Percentiles rank a stretch among this genome's conserved stretches.
phyloP scores from a whole-genome alignment of 345 rosid genomes.

The Salix brachista region DNA sequence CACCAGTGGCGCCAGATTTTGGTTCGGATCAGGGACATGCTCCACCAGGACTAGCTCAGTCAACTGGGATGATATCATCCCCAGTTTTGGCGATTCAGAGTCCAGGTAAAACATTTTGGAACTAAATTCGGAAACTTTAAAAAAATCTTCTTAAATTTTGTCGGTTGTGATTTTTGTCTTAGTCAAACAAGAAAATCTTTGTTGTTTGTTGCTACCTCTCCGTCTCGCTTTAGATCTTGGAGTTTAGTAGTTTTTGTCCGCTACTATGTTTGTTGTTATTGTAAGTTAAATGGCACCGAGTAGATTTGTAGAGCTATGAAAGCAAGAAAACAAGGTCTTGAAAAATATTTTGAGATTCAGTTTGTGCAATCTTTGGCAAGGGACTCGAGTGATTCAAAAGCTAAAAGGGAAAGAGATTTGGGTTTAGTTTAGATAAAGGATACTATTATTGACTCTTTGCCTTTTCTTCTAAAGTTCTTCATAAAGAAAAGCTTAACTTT shows the following conservation, averaged over 20 bases:
- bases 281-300: slow-evolving; percentile 3
- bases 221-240: slow-evolving; percentile 36
- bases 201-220: slow-evolving; percentile 17
- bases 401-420: slow-evolving; percentile 16
- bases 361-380: slow-evolving; percentile 22
- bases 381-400: slow-evolving; percentile 27
- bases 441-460: slow-evolving; percentile 25
- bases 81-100: slow-evolving; percentile 43
- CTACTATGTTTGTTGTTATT: slow-evolving; percentile 41
- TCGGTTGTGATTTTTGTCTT: slow-evolving; percentile 32
- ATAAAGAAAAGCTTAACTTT: slow-evolving; percentile 26
- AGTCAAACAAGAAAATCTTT: slow-evolving; percentile 20
- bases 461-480: slow-evolving; percentile 24
- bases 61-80: slow-evolving; percentile 37
- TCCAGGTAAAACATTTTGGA: slow-evolving; percentile 37
- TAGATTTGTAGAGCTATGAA: neutral
- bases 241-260: slow-evolving; percentile 57
- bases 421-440: slow-evolving; percentile 31
- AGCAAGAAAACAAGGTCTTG: neutral
- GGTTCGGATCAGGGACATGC: slow-evolving; percentile 8
- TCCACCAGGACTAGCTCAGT: slow-evolving; percentile 30
- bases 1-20: slow-evolving; percentile 2
- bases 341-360: slow-evolving; percentile 15
- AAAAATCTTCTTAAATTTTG: slow-evolving; percentile 18
- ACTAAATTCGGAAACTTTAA: slow-evolving; percentile 14